Evolutionary conservation across 176 grass and related monocot genomes (phyloP), one percentile per base, ranked within the genome.

Genomic region (Juncus effusus): DNA sequence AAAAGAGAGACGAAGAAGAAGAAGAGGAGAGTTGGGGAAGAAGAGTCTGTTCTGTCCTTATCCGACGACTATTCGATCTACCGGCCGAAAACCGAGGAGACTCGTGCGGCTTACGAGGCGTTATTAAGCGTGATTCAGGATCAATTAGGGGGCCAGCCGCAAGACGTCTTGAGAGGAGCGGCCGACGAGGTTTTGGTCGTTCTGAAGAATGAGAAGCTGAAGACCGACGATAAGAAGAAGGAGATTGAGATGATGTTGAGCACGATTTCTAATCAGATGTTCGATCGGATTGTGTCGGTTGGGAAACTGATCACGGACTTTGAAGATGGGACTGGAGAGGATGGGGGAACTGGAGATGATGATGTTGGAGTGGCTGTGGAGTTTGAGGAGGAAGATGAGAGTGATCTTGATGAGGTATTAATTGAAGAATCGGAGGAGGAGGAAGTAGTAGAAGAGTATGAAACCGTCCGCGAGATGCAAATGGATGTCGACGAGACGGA

Each of bases 361-460:
- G 88, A 89, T 10, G 2, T 47, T 47, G 88, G 94, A 6, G 94
- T 99, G 53, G 88, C 94, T 10, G 88, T 93, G 2, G 88, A 93
- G 57, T 99, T 99, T 12, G 94, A 99, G 14, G 94, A 97, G 13
- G 88, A 97, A 0, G 88, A 97, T 47, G 94, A 89, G 62, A 97
- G 88, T 50, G 94, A 97, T 74, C 81, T 81, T 39, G 94, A 99
- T 89, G 82, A 99, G 85, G 94, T 91, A 72, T 28, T 28, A 47
- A 47, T 47, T 47, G 94, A 97, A 79, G 94, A 99, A 10, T 80
- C 87, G 14, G 44, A 47, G 44, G 94, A 92, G 3, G 90, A 95
- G 0, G 93, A 91, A 3, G 87, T 84, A 0, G 85, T 78, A 16
- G 40, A 36, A 3, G 64, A 80, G 4, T 82, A 83, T 77, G 42